A percentile compares a stretch with the other conserved stretches of the same genome.
These are phyloP conservation scores for Phytophthora citricola DNA, from an alignment of 352 stramenopile species.

Conservation along the genomic window DNA sequence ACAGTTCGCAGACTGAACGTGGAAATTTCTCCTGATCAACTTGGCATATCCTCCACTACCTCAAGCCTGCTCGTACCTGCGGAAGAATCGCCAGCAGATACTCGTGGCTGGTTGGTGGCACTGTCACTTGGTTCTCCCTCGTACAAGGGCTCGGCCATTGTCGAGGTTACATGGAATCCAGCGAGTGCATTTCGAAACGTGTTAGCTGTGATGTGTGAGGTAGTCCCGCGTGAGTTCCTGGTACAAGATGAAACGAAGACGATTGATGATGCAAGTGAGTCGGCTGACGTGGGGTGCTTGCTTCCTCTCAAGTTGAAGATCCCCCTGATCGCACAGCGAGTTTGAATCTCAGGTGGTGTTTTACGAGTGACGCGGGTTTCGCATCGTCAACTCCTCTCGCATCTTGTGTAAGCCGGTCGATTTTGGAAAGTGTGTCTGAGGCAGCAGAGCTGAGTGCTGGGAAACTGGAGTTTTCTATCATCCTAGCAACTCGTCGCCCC, in stretches of 20 bases:
- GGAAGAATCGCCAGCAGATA: conserved; percentile 74
- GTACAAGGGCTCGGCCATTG: conserved; percentile 36
- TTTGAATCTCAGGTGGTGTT: conserved; percentile 74
- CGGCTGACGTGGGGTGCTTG: conserved; percentile 6
- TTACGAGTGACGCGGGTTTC: conserved; percentile 66
- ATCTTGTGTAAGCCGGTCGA: conserved; percentile 73
- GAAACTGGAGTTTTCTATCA: conserved; percentile 63
- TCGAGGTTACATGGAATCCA: conserved; percentile 72
- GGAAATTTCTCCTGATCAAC: conserved; percentile 42
- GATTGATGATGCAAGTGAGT: conserved; percentile 11
- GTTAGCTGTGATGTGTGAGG: conserved; percentile 53
- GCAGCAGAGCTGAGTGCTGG: conserved; percentile 58
- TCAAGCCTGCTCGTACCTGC: conserved; percentile 73
- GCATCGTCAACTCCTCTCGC: conserved; percentile 66
- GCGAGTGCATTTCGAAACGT: conserved; percentile 54
- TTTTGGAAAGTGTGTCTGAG: conserved; percentile 69
- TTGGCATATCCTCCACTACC: conserved; percentile 43
- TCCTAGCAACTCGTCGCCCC: conserved; percentile 23
- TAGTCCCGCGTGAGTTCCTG: conserved; percentile 44
- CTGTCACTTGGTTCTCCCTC: conserved; percentile 51
- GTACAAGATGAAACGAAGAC: conserved; percentile 21
- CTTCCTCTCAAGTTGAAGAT: conserved; percentile 59
- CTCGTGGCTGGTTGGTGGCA: conserved; percentile 59
- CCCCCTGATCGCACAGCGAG: conserved; percentile 36
- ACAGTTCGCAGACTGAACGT: conserved; percentile 33